Evolutionary conservation across 176 grass and related monocot species (phyloP).

Genomic region (Puccinellia tenuiflora): DNA sequence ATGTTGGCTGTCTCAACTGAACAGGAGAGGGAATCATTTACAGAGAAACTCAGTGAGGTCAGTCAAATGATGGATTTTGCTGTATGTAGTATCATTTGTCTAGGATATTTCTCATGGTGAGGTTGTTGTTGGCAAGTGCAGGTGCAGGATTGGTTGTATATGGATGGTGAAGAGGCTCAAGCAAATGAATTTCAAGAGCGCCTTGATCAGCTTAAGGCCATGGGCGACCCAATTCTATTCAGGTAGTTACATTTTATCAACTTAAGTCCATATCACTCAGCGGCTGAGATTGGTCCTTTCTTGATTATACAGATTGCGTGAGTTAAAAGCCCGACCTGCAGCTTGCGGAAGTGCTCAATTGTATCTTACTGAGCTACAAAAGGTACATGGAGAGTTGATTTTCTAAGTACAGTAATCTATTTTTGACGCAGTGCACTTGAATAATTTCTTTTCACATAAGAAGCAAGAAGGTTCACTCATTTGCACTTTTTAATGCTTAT

Average conservation of each 20-base stretch:
- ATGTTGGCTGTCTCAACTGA: slow-evolving; percentile 79
- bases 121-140: slow-evolving; percentile 30
- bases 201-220: slow-evolving; percentile 77
- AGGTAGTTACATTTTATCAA: slow-evolving; percentile 46
- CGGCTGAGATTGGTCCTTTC: slow-evolving; percentile 11
- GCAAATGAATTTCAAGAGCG: slow-evolving; percentile 85
- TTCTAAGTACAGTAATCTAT: background rate
- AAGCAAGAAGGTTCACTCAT: background rate
- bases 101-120: slow-evolving; percentile 3
- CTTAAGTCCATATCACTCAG: background rate
- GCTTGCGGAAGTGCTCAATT: slow-evolving; percentile 71
- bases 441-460: background rate
- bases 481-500: background rate
- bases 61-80: slow-evolving; percentile 3
- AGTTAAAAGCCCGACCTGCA: slow-evolving; percentile 66
- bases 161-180: slow-evolving; percentile 96
- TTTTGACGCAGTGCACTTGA: background rate
- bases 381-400: slow-evolving; percentile 15
- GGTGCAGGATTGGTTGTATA: slow-evolving; percentile 99
- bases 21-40: slow-evolving; percentile 74
- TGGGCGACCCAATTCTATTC: slow-evolving; percentile 92
- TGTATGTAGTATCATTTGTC: slow-evolving; percentile 2
- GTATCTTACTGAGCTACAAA: slow-evolving; percentile 79
- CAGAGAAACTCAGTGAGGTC: slow-evolving; percentile 83
- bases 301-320: slow-evolving; percentile 57